Evolutionary conservation across 495 filamentous ascomycete genomes (phyloP).

Genomic region (Chaetomium tenue): DNA sequence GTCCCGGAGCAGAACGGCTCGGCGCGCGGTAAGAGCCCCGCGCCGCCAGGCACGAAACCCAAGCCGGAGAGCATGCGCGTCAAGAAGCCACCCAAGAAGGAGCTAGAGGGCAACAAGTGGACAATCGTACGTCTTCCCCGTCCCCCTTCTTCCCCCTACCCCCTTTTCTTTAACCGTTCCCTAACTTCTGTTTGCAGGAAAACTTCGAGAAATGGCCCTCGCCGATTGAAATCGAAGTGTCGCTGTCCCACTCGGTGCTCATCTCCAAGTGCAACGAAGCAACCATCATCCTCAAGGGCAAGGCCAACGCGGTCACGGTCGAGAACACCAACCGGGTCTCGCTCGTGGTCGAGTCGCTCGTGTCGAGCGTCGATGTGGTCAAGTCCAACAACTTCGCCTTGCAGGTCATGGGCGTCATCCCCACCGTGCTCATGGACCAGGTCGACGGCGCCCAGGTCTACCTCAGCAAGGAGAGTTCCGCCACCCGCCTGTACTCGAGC

Average conservation of each 20-base stretch:
- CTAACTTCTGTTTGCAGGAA: slow-evolving; percentile 52
- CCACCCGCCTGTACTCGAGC: slow-evolving; percentile 80
- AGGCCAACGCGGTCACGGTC: slow-evolving; percentile 90
- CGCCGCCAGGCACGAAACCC: slow-evolving; percentile 83
- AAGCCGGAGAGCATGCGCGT: slow-evolving; percentile 93
- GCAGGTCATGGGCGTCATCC: slow-evolving; percentile 71
- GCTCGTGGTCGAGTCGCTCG: slow-evolving; percentile 83
- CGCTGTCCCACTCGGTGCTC: slow-evolving; percentile 83
- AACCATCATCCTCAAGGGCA: slow-evolving; percentile 84
- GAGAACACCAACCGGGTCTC: slow-evolving; percentile 84
- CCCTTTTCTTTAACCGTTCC: not conserved
- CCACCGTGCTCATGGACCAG: slow-evolving; percentile 87
- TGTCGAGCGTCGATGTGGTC: slow-evolving; percentile 89
- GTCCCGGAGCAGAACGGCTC: slow-evolving; percentile 63
- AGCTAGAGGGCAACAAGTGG: slow-evolving; percentile 95
- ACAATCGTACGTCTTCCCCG: slow-evolving; percentile 57
- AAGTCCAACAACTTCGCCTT: slow-evolving; percentile 89
- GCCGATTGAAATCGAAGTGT: slow-evolving; percentile 72
- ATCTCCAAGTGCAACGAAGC: slow-evolving; percentile 87
- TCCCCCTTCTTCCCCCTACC: not conserved
- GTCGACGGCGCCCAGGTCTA: slow-evolving; percentile 88
- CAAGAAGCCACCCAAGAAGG: slow-evolving; percentile 89
- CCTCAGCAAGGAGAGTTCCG: slow-evolving; percentile 70
- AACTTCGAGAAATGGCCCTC: slow-evolving; percentile 79
- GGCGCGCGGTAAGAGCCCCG: slow-evolving; percentile 70